A percentile compares a stretch with the other conserved stretches of the same genome.
Conservation (phyloP, 2,329 filamentous ascomycete species). For the Fusarium sacchari region DNA sequence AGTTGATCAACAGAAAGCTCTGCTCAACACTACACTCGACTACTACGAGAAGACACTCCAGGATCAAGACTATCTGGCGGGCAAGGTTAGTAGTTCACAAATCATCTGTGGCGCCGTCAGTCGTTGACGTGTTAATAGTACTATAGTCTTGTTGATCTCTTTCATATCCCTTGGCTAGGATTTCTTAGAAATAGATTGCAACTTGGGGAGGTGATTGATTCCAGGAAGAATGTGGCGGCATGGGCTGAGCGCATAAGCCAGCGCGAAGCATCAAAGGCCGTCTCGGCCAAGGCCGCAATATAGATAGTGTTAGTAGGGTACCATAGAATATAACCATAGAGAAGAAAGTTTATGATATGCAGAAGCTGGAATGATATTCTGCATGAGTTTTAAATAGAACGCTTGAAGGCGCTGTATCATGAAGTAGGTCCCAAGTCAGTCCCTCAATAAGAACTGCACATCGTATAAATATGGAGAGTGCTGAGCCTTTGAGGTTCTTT, state of each 20-base stretch:
- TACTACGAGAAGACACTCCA: neutral
- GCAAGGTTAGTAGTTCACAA: neutral
- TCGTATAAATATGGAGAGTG: too few species aligned
- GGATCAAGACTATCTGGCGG: neutral
- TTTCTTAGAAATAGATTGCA: neutral
- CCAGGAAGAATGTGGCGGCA: neutral
- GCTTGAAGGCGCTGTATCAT: too few species aligned
- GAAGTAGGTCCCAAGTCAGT: too few species aligned
- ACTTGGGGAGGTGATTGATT: neutral
- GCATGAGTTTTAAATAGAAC: too few species aligned
- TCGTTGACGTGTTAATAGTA: too few species aligned
- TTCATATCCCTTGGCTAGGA: neutral
- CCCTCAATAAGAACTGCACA: too few species aligned
- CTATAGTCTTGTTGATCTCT: neutral
- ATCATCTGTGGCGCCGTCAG: too few species aligned
- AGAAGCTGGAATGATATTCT: neutral
- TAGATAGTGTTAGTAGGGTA: neutral
- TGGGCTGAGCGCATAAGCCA: neutral
- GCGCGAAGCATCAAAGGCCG: neutral
- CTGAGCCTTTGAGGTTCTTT: too few species aligned
- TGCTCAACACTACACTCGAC: neutral
- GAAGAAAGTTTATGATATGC: accelerated
- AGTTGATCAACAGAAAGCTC: neutral
- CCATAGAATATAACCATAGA: neutral
- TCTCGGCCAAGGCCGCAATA: neutral